These are phyloP conservation scores for Phytopythium montanum DNA, from an alignment of 352 stramenopile species.

Conservation along the genomic window DNA sequence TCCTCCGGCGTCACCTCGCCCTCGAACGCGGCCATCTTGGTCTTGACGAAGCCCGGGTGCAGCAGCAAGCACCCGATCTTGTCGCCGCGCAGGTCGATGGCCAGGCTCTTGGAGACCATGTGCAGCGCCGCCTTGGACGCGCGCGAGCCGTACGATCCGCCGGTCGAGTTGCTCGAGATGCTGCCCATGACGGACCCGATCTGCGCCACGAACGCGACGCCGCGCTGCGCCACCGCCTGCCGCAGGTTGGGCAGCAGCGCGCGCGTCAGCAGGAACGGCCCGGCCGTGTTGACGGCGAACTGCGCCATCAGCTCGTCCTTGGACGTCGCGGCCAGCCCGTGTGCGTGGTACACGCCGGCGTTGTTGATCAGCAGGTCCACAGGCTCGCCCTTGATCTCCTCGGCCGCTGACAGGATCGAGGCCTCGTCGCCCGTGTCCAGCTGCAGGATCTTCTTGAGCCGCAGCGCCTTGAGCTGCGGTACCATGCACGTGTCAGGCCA, in stretches of 20 bases:
- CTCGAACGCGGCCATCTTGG: constrained; percentile 34
- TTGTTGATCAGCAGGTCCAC: constrained; percentile 82
- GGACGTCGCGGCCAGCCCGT: constrained; percentile 31
- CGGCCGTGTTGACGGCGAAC: constrained; percentile 70
- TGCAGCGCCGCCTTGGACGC: constrained; percentile 79
- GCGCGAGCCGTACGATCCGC: constrained; percentile 71
- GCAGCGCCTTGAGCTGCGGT: constrained; percentile 18
- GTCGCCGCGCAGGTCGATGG: constrained; percentile 41
- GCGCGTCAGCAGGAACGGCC: constrained; percentile 56
- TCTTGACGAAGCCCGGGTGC: constrained; percentile 59
- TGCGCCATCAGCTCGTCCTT: constrained; percentile 44
- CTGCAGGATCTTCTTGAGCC: constrained; percentile 37
- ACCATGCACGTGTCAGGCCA: background rate
- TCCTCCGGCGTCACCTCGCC: constrained; percentile 41
- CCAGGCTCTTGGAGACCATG: constrained; percentile 60
- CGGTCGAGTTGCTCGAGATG: constrained; percentile 33
- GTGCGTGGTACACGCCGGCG: constrained; percentile 35
- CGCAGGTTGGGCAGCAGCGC: constrained; percentile 49
- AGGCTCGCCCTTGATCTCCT: constrained; percentile 27
- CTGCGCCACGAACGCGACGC: constrained; percentile 44
- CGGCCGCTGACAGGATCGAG: constrained; percentile 39
- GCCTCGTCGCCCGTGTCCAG: constrained; percentile 44
- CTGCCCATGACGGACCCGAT: constrained; percentile 52
- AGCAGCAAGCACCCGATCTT: constrained; percentile 57
- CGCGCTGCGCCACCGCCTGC: constrained; percentile 31